Evolutionary conservation across 495 filamentous ascomycete genomes (phyloP), one percentile per base, ranked within the genome.

Genomic region (Penicillium turbatum): DNA sequence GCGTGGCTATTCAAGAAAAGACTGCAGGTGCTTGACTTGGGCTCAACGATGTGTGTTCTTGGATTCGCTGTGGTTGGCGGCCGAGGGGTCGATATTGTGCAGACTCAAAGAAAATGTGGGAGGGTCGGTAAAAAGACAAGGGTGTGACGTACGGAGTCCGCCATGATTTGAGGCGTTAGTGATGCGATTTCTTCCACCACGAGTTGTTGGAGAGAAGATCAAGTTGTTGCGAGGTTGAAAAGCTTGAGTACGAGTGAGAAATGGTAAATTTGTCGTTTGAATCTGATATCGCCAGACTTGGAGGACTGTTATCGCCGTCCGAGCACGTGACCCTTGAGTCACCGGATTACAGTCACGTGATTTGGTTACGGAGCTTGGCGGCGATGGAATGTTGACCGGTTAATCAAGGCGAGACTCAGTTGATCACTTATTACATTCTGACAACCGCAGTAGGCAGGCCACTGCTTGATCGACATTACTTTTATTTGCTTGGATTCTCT

Each of bases 61-160:
- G 51, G 36, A 52, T 48, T 24, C 40, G 43, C 8, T 13, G 46
- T 58, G 56, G 60, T 44, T 48, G 51, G 48, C 43, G 56, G 53
- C 39, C 57, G 63, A 62, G 60, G 63, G 65, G 66, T 51, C 37
- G 48, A 40, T 62, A 63, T 59, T 61, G 61, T 57, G 62, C 56
- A 55, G 36, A 44, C 13, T 52, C 44, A 63, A 73, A 73, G 64
- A 70, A 76, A 74, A 72, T 69, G 72, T 73, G 72, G 67, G 72
- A 68, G 64, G 60, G 57, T 70, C 67, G 67, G 67, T 65, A 72
- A 69, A 70, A 68, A 62, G 66, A 67, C 56, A 65, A 65, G 65
- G 62, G 56, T 71, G 63, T 67, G 73, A 82, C 80, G 73, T 82
- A 83, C 82, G 66, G 72, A 64, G 61, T 78, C 67, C 61, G 70